Conservation (phyloP, 495 filamentous ascomycete species). For the Trichoderma gamsii region DNA sequence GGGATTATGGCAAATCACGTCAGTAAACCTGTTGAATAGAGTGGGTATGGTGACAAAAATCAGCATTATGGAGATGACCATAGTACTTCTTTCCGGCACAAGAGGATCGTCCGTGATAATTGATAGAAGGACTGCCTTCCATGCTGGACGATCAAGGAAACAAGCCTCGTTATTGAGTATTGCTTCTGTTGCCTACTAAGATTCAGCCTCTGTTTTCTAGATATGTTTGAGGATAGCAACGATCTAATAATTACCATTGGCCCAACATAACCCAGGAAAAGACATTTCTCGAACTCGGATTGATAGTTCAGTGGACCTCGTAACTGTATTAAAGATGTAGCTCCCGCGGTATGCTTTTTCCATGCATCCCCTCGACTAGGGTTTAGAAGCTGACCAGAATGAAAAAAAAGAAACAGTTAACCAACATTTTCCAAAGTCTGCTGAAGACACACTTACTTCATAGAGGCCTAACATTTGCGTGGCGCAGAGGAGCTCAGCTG, state of each 20-base stretch:
- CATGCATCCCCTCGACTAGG: background rate
- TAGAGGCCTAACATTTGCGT: background rate
- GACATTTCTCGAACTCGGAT: background rate
- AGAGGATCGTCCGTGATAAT: background rate
- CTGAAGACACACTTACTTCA: background rate
- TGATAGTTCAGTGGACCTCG: background rate
- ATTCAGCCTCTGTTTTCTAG: background rate
- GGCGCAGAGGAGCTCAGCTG: background rate
- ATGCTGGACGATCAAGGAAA: background rate
- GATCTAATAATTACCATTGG: background rate
- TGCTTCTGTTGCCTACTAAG: background rate
- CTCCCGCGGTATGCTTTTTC: background rate
- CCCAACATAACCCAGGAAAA: background rate
- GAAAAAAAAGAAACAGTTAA: background rate
- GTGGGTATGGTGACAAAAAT: background rate
- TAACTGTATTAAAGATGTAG: background rate
- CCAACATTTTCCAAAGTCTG: background rate
- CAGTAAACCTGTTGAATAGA: background rate
- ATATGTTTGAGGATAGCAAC: too few species aligned
- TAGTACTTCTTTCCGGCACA: background rate
- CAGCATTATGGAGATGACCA: background rate
- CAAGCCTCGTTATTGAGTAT: background rate
- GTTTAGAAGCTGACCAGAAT: background rate
- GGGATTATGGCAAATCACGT: background rate
- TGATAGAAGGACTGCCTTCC: background rate